Evolutionary conservation across 306 rosid species (phyloP), one percentile per base, ranked within the genome.

Genomic region (Hippophae gyantsensis): DNA sequence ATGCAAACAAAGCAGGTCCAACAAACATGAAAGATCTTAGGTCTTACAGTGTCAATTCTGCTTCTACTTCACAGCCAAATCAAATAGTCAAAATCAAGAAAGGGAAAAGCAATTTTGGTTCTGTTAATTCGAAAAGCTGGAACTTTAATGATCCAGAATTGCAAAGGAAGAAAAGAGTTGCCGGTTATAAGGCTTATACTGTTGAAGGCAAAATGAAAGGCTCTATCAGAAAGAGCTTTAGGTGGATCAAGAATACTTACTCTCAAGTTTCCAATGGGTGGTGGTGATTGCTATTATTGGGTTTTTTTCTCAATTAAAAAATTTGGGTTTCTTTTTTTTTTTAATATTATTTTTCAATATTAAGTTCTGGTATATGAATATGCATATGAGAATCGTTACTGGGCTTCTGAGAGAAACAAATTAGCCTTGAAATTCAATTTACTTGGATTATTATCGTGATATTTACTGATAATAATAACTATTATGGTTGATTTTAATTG

Each of bases 121-220:
- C 81, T 32, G 38, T 32, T 3, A 27, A 65, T 40, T 82, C 94
- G 7, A 87, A 78, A 65, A 79, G 48, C 60, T 87, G 97, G 97
- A 81, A 81, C 64, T 82, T 87, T 8, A 71, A 42, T 75, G 97
- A 90, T 8, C 89, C 95, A 12, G 95, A 90, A 42, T 70, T 90
- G 83, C 95, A 84, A 66, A 90, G 97, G 78, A 90, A 90, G 76
- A 90, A 83, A 58, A 81, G 97, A 56, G 89, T 90, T 26, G 97
- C 90, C 56, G 86, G 97, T 2, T 90, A 90, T 58, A 90, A 86
- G 67, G 78, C 86, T 12, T 90, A 90, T 59, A n/a, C 83, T 57
- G 89, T 84, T 12, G 95, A 90, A 63, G 95, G 87, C n/a, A 90
- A 84, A 76, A 82, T 90, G 95, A 90, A 90, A 70, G 97, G 95